Conservation (phyloP, 2,329 filamentous ascomycete species). For the Trichoderma aggressivum region DNA sequence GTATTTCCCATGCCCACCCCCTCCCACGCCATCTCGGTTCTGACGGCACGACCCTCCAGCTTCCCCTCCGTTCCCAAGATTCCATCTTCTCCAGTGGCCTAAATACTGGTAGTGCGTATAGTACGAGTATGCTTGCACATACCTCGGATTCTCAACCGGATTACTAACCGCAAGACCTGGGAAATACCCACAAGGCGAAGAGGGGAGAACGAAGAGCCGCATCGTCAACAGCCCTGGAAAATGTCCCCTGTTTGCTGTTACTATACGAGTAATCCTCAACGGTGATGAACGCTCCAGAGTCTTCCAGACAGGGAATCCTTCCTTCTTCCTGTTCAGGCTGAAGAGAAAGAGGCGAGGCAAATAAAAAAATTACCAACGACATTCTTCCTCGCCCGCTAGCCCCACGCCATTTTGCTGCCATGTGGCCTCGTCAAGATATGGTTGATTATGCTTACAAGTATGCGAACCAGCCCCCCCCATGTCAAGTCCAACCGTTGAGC, state of each 20-base stretch:
- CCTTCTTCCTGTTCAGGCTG: background rate
- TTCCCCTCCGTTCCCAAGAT: background rate
- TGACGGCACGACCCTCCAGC: conserved; percentile 17
- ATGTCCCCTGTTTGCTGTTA: background rate
- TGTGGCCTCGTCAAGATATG: conserved; percentile 4
- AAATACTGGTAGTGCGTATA: background rate
- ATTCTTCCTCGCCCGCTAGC: background rate
- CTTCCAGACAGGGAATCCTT: background rate
- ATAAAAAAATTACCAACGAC: background rate
- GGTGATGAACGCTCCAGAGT: background rate
- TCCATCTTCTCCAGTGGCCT: background rate
- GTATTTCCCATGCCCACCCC: conserved; percentile 10
- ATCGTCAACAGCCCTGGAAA: background rate
- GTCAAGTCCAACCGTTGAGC: background rate
- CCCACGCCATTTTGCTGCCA: background rate
- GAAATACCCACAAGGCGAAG: background rate
- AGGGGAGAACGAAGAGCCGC: background rate
- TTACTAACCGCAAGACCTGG: background rate
- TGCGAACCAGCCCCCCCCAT: conserved; percentile 2
- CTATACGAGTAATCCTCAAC: background rate
- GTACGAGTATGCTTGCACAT: no score
- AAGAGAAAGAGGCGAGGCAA: background rate
- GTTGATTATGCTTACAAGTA: conserved; percentile 14
- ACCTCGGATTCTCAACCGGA: background rate
- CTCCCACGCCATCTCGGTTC: conserved; percentile 17